Conservation (phyloP, 2,329 filamentous ascomycete species). For the Rugonectria rugulosa region DNA sequence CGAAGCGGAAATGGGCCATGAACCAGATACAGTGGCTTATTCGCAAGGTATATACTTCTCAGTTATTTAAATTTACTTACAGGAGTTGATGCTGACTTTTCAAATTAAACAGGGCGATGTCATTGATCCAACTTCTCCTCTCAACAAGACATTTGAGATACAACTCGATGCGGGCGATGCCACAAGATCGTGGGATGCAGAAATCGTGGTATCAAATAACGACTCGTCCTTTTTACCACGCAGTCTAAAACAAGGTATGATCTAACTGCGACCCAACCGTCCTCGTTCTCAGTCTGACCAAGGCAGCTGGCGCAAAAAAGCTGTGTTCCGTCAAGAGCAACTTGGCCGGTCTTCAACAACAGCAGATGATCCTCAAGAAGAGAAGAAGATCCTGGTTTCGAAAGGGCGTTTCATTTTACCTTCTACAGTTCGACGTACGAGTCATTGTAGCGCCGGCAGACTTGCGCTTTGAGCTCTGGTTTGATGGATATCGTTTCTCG, state of each 20-base stretch:
- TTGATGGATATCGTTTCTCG: conserved; percentile 37
- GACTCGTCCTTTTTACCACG: conserved; percentile 46
- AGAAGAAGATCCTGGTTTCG: conserved; percentile 45
- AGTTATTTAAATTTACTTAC: no score
- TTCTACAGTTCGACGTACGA: conserved; percentile 57
- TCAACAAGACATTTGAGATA: conserved; percentile 46
- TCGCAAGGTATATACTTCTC: conserved; percentile 42
- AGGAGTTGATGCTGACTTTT: neutral
- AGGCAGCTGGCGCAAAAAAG: conserved; percentile 46
- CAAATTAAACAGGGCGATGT: conserved; percentile 45
- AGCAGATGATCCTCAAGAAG: conserved; percentile 48
- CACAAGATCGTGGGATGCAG: conserved; percentile 47
- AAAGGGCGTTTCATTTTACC: conserved; percentile 47
- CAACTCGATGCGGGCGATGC: conserved; percentile 43
- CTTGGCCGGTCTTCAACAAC: conserved; percentile 48
- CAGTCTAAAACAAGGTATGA: conserved; percentile 48
- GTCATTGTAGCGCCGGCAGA: conserved; percentile 64
- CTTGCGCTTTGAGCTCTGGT: conserved; percentile 55
- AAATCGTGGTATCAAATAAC: conserved; percentile 50
- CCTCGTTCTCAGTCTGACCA: neutral
- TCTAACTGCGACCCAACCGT: neutral
- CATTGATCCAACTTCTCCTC: conserved; percentile 45
- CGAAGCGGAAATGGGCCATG: conserved; percentile 25
- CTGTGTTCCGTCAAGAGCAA: conserved; percentile 52
- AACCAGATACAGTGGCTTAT: conserved; percentile 38